phyloP scores from a whole-genome alignment of 2,329 filamentous ascomycete species.

The Pseudopithomyces maydicus region DNA sequence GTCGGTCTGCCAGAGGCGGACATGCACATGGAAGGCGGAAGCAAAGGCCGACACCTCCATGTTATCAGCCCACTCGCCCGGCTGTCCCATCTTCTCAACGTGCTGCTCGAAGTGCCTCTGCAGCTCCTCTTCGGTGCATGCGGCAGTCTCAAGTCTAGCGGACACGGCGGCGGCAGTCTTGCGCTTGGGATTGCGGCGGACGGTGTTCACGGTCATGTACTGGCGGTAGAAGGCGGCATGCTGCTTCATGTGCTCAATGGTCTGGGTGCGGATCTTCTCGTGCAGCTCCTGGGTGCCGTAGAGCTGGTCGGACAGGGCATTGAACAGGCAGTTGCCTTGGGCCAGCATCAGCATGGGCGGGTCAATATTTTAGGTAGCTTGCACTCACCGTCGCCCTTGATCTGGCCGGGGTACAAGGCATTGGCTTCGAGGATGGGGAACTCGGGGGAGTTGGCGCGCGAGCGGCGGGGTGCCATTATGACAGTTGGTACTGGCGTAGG shows the following conservation, averaged over 20 bases:
- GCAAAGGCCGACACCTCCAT: slow-evolving; percentile 71
- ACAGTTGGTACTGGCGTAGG: slow-evolving; percentile 28
- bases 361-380: slow-evolving; percentile 13
- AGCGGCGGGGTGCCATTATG: slow-evolving; percentile 40
- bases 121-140: slow-evolving; percentile 59
- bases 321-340: slow-evolving; percentile 72
- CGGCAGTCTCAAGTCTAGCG: slow-evolving; percentile 51
- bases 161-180: slow-evolving; percentile 55
- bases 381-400: slow-evolving; percentile 66
- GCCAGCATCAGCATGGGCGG: slow-evolving; percentile 23
- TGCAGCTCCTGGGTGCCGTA: slow-evolving; percentile 65
- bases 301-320: slow-evolving; percentile 69
- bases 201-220: slow-evolving; percentile 63
- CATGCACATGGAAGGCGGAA: slow-evolving; percentile 64
- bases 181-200: slow-evolving; percentile 61
- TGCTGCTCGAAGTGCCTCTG: slow-evolving; percentile 60
- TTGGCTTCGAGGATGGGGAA: slow-evolving; percentile 62
- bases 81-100: slow-evolving; percentile 63
- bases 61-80: slow-evolving; percentile 68
- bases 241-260: slow-evolving; percentile 66
- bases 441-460: slow-evolving; percentile 45
- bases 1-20: slow-evolving; percentile 65
- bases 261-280: slow-evolving; percentile 61
- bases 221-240: slow-evolving; percentile 67
- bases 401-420: slow-evolving; percentile 64